Conservation (phyloP, 305 asterid species). For the Andrographis paniculata region DNA sequence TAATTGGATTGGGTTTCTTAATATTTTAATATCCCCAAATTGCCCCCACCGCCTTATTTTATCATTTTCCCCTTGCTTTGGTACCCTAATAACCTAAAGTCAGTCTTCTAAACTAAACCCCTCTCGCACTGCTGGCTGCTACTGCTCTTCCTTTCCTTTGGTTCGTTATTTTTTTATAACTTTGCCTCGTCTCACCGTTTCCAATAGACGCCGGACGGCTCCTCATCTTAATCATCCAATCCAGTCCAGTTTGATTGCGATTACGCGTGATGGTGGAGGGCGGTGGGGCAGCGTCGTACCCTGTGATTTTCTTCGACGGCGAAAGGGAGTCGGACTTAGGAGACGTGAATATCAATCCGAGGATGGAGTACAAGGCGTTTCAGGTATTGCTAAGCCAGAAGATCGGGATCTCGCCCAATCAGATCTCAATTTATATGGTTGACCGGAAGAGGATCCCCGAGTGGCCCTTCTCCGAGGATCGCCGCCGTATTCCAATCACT, state of each 20-base stretch:
- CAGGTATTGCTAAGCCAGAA: conserved; percentile 43
- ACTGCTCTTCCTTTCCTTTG: too few species aligned
- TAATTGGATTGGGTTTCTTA: neutral
- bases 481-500: conserved; percentile 35
- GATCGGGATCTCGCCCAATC: conserved; percentile 60
- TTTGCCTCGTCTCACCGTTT: too few species aligned
- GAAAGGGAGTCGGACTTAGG: conserved; percentile 44
- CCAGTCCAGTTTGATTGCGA: neutral
- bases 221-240: too few species aligned
- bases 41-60: conserved; percentile 3
- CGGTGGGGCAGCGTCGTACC: conserved; percentile 30
- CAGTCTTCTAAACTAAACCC: too few species aligned
- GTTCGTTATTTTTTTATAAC: too few species aligned
- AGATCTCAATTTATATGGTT: conserved; percentile 41
- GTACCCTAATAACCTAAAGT: too few species aligned
- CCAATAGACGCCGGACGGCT: too few species aligned
- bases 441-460: conserved; percentile 16
- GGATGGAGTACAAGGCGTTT: conserved; percentile 41
- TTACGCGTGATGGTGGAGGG: conserved; percentile 32
- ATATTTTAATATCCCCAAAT: neutral
- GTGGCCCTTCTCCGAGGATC: conserved; percentile 20
- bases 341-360: conserved; percentile 25
- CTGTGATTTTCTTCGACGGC: conserved; percentile 46
- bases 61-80: too few species aligned
- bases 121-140: too few species aligned